Evolutionary conservation across 2,329 filamentous ascomycete species (phyloP), one percentile per base, ranked within the genome.

Genomic region (Botrytis elliptica): DNA sequence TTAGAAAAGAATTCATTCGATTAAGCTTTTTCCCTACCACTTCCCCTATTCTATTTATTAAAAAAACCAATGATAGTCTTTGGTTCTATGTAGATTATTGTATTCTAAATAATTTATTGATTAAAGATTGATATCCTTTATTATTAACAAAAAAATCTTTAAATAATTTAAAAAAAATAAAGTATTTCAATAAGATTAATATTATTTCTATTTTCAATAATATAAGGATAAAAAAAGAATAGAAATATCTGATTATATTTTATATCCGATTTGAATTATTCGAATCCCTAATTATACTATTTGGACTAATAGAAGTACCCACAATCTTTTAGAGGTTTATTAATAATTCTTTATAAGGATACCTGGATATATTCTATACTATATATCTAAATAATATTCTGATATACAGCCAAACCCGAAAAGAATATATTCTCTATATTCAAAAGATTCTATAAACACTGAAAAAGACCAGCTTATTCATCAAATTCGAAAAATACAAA

Each of bases 291-390:
- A 25, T 52, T 25, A 52, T 52, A 52, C 10, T 52, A 12, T 52
- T 52, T 3, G 7, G 22, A 2, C 6, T 52, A 12, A 52, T 9
- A 22, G 20, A 10, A 9, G 8, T 1, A 9, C 1, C 8, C 1
- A 10, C 1, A 25, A 52, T 10, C 22, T 52, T 52, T 12, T 25
- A 52, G 4, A 22, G 9, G 20, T 52, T 9, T 12, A 52, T 52
- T 52, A 52, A 52, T 12, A 6, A 52, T 25, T 22, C 8, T 12
- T 7, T 52, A 6, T 12, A 52, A 4, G 6, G 22, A 25, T 52
- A 52, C 4, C 1, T 44, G 16, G 4, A 44, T 44, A 18, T 44
- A 18, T 44, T 44, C 1, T 44, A 6, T 44, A 44, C 1, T 18
- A 18, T 4, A 1, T 44, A 44, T 7, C 16, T 44, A 18, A 44